These are phyloP conservation scores for Heliosperma pusillum DNA, from an alignment of 148 eudicot species.

Conservation along the genomic window DNA sequence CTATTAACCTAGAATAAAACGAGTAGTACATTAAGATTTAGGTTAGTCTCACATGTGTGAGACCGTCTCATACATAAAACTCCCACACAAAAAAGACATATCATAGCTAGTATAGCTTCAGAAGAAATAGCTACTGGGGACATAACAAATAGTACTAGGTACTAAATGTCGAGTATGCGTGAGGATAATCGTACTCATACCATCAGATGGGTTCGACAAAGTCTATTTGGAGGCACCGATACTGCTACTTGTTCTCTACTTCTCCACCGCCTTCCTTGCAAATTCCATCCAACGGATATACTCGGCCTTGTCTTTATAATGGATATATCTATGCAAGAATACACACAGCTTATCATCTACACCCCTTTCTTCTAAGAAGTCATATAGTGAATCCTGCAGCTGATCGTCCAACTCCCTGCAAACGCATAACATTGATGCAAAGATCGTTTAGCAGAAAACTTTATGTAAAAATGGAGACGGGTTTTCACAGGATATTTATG, in stretches of 20 bases:
- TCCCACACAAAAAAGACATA: background rate
- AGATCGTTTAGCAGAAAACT: conserved; percentile 2
- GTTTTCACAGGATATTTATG: background rate
- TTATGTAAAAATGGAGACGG: background rate
- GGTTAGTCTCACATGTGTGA: background rate
- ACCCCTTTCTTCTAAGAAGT: conserved; percentile 78
- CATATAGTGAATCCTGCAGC: conserved; percentile 67
- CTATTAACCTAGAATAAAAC: background rate
- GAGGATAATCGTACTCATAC: background rate
- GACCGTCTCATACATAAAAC: background rate
- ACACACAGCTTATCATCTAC: conserved; percentile 66
- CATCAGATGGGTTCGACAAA: background rate
- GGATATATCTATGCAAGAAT: conserved; percentile 63
- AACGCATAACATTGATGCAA: conserved; percentile 6
- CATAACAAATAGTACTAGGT: background rate
- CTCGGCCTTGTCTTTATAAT: conserved; percentile 61
- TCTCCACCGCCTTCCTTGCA: conserved; percentile 46
- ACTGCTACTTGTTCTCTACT: conserved; percentile 38
- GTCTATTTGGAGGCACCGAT: background rate
- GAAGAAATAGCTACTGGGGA: background rate
- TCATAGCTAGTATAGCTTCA: conserved; percentile 1
- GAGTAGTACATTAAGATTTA: conserved; percentile 18
- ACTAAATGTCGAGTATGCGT: background rate
- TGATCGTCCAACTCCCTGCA: conserved; percentile 80
- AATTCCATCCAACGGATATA: conserved; percentile 71